Base-by-base conservation (phyloP, 495 filamentous ascomycete genomes). In the Margaritispora aquatica region DNA sequence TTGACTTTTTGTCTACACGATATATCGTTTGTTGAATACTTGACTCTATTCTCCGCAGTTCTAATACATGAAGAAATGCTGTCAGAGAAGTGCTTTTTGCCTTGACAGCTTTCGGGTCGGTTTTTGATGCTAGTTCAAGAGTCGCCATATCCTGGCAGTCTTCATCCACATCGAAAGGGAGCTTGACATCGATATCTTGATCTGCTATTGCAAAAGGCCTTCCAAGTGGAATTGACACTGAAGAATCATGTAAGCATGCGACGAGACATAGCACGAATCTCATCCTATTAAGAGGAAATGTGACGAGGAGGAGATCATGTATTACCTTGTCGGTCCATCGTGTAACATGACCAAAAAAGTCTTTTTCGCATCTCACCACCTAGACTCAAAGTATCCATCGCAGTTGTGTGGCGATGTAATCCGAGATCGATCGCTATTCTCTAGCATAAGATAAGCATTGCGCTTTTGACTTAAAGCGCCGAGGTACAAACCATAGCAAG, bases 381-480 rank as follows among this genome's bases (percentile, higher is more conserved):
- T 20, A 55, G 24, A 20, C 27, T 19, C 38, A 20, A 17, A 20
- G 19, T 17, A 19, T 55, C 27, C 26, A 23, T 36, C 9, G 52
- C 27, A 21, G 48, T 24, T 4, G 27, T 55, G 1, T 38, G 52
- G 13, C 52, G 26, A 38, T 80, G 78, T 26, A 80, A 68, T n/a
- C 78, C 78, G 22, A 80, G 63, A 60, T 76, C 77, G 74, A 80
- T 80, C 13, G 77, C 74, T 70, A 80, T 79, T n/a, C 78, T 65
- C 48, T 51, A 24, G 4, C 15, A 15, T 15, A 34, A 34, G 15
- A 34, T 7, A 7, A 7, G 15, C 7, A 7, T 34, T 5, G 5
- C 29, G 29, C 15, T 5, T 7, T 34, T 7, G 15, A 5, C 15
- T 34, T 15, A 15, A 34, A 34, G 15, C 7, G 29, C 5, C 15